Base-by-base conservation (phyloP, 106 monocot species). In the Dactylorhiza incarnata region DNA sequence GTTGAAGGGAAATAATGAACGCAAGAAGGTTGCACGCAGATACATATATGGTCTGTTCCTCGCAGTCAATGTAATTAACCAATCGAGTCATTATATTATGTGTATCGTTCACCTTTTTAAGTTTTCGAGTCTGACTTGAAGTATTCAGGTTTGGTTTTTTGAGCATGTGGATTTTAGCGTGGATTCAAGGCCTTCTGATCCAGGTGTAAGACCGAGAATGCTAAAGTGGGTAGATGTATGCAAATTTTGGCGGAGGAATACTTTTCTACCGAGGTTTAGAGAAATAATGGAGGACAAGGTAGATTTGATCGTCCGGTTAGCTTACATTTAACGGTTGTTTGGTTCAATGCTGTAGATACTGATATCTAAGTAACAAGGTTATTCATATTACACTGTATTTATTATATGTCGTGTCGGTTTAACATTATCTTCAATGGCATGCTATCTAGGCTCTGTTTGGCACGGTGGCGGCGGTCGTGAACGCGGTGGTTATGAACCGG, bases 91-190 rank as follows among this genome's bases (percentile, higher is more conserved):
- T 72, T 20, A 17, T 49, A 72, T 14, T 72, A 20, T 72, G 48
- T 48, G 1, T n/a, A n/a, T 70, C 14, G 5, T n/a, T 16, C n/a
- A 12, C 45, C 13, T 70, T 3, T 46, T 70, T 5, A 16, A n/a
- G 5, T 70, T 45, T 2, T 9, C 15, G 66, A 13, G 66, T 66
- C 10, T 66, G 66, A 66, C 58, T 52, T 69, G 45, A 14, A 45
- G 16, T 72, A 13, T 72, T 9, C 23, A 72, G 72, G 49, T 24
- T 49, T 72, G 72, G 72, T 49, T 72, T 48, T 72, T 72, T 72
- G 72, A 72, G 72, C 72, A 72, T 72, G 72, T 72, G 14, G 44
- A 72, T 72, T 72, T 72, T 72, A 49, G 72, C 49, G 72, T 49
- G 12, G 72, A 72, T 72, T 48, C 72, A 72, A n/a, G 22, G 48